phyloP scores from a whole-genome alignment of 345 rosid species.

The Rhizophora apiculata region DNA sequence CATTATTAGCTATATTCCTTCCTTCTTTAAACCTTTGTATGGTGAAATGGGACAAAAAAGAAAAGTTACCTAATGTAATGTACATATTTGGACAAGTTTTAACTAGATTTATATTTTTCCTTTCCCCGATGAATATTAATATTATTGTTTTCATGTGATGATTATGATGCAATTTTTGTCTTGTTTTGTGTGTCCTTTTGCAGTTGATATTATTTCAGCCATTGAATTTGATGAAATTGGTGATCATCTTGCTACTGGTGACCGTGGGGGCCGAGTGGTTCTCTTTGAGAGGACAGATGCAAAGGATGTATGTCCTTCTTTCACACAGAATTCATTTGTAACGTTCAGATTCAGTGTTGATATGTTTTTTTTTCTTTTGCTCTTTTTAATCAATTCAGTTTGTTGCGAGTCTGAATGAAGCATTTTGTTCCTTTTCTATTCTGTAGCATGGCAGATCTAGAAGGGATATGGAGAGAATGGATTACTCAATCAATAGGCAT shows the following conservation, averaged over 20 bases:
- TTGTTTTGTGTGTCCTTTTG: constrained; percentile 23
- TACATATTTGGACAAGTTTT: too few species aligned
- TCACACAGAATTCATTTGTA: constrained; percentile 12
- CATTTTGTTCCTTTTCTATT: constrained; percentile 16
- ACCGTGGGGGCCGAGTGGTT: constrained; percentile 99
- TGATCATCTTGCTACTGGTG: constrained; percentile 99
- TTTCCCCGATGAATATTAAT: too few species aligned
- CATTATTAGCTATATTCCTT: too few species aligned
- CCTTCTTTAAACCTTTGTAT: background rate
- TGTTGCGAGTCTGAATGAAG: background rate
- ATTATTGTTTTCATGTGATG: background rate
- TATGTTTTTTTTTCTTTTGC: background rate
- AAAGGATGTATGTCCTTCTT: constrained; percentile 55
- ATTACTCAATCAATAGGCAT: constrained; percentile 64
- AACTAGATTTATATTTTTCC: too few species aligned
- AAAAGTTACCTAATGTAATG: background rate
- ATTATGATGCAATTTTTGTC: background rate
- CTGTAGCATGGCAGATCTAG: constrained; percentile 71
- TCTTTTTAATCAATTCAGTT: constrained; percentile 1
- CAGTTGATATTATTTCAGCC: constrained; percentile 99
- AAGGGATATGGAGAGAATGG: constrained; percentile 74
- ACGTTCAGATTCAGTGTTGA: background rate
- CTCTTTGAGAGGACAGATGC: constrained; percentile 92
- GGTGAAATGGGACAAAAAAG: background rate
- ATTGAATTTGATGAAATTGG: constrained; percentile 97